Base-by-base conservation (phyloP, 2,329 filamentous ascomycete genomes). In the Exophiala oligosperma region DNA sequence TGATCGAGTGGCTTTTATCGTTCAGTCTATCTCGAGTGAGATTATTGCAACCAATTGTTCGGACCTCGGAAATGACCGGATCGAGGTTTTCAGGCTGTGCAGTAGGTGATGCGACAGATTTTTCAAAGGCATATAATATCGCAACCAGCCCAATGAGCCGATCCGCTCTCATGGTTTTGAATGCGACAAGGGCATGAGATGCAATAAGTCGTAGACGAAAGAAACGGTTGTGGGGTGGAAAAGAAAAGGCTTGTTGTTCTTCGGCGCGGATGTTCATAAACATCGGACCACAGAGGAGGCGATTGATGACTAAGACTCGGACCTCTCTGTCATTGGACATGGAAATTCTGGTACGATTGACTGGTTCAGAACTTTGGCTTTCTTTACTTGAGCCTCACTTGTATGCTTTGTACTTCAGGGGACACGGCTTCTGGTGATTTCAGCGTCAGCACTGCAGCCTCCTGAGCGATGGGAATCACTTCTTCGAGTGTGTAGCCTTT, bases 401-500 rank as follows among this genome's bases (percentile, higher is more conserved):
- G 50, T 8, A 62, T 56, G 23, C 51, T 49, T 41, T 49, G 51
- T 12, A 65, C 56, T 17, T 63, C 50, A 29, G 56, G 63, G 29
- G 64, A 65, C 6, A 97, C 93, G 51, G 88, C 84, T 70, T 92
- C 85, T 8, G 77, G 76, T 70, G 89, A 91, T 72, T 83, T 88
- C 68, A 99, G 75, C 12, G 91, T 94, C 76, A 91, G 74, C 0
- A 90, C 84, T 2, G 92, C 92, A 2, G 89, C 93, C 68, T 81
- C 82, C 76, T 97, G 94, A 29, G 92, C 93, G 37, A 94, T 74
- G 57, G 86, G 79, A n/a, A 99, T 79, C 54, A 94, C 72, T 48
- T 87, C 81, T 61, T 85, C 81, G 12, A 86, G 70, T 4, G 43
- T 46, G n/a, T 40, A 49, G 0, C 81, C 81, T 67, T 80, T 83